Conservation (phyloP, 805 yeast species). For the Yamadazyma laniorum region DNA sequence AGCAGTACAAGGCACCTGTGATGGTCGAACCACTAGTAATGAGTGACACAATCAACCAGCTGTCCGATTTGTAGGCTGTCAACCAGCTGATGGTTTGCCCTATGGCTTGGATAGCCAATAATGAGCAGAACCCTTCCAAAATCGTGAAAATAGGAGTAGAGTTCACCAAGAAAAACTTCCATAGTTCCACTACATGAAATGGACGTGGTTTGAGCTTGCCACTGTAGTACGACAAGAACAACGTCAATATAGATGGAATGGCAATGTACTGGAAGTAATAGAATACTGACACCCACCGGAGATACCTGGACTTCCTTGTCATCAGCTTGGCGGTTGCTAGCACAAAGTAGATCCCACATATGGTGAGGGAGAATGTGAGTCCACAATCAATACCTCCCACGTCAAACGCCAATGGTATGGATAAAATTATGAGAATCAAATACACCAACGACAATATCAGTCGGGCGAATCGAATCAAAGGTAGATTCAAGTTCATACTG, state of each 20-base stretch:
- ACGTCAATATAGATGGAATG: constrained; percentile 76
- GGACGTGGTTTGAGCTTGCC: constrained; percentile 12
- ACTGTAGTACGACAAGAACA: constrained; percentile 57
- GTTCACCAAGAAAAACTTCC: constrained; percentile 71
- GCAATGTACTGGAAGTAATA: constrained; percentile 81
- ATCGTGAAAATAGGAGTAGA: constrained; percentile 88
- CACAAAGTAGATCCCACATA: constrained; percentile 55
- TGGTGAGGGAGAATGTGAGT: constrained; percentile 72
- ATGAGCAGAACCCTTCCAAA: constrained; percentile 89
- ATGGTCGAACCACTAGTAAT: constrained; percentile 71
- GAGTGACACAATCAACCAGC: constrained; percentile 75
- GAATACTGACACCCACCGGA: constrained; percentile 46
- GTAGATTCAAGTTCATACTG: constrained; percentile 7
- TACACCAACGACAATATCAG: constrained; percentile 52
- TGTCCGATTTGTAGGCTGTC: constrained; percentile 59
- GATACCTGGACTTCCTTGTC: constrained; percentile 39
- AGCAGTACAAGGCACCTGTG: constrained; percentile 72
- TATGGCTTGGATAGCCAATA: constrained; percentile 86
- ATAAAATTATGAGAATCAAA: constrained; percentile 64
- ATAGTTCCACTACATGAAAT: constrained; percentile 45
- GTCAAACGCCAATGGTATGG: constrained; percentile 91
- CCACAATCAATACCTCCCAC: constrained; percentile 93
- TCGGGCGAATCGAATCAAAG: constrained; percentile 9
- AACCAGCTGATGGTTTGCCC: constrained; percentile 81
- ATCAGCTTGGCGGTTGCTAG: constrained; percentile 71